A percentile compares a stretch with the other conserved stretches of the same genome.
Conservation (phyloP, 2,329 filamentous ascomycete species). For the Coniochaeta prunicola region DNA sequence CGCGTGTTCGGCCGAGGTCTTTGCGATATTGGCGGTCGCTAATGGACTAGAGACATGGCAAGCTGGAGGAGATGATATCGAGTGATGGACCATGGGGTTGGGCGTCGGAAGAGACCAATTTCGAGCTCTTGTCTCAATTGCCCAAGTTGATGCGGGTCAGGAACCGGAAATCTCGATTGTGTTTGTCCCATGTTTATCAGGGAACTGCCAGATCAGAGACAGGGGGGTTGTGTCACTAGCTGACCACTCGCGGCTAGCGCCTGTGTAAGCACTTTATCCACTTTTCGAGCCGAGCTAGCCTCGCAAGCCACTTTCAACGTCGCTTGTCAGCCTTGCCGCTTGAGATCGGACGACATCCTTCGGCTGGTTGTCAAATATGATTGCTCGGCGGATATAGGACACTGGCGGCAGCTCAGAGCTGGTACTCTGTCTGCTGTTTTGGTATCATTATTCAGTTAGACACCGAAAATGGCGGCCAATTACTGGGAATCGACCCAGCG, state of each 20-base stretch:
- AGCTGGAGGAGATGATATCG: not conserved
- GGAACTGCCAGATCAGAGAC: not conserved
- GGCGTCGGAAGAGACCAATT: not conserved
- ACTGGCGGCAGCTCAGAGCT: not conserved
- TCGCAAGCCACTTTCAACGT: not conserved
- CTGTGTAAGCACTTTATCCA: not conserved
- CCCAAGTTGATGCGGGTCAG: not conserved
- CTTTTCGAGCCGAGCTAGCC: not conserved
- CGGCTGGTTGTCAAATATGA: not conserved
- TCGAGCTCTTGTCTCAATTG: not conserved
- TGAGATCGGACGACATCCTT: not conserved
- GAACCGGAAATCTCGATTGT: constrained; percentile 1
- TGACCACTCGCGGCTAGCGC: not conserved
- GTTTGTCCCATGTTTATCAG: not conserved
- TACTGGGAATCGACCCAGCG: constrained; percentile 95
- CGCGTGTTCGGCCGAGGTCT: not conserved
- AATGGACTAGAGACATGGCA: not conserved
- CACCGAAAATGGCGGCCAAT: constrained; percentile 70
- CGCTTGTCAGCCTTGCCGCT: not conserved
- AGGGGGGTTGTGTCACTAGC: not conserved
- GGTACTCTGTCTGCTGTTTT: not conserved
- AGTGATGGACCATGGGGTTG: not conserved
- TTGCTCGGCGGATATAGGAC: not conserved
- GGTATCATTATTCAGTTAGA: not conserved
- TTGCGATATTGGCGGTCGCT: not conserved